Base-by-base conservation (phyloP, 805 yeast species). In the Yarrowia porcina region DNA sequence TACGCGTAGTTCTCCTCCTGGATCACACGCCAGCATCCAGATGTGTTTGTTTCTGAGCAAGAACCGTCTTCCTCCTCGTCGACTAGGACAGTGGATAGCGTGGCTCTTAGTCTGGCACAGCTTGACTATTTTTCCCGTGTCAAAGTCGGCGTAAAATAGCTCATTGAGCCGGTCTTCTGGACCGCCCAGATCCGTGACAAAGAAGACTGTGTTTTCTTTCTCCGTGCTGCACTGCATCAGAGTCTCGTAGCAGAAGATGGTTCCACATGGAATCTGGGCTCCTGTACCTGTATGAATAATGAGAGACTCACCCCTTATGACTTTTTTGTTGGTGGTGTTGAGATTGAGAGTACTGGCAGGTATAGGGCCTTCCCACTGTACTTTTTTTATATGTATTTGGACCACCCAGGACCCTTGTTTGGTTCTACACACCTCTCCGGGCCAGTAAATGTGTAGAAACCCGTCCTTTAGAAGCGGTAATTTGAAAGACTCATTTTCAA, bases 161-260 rank as follows among this genome's bases (percentile, higher is more conserved):
- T 32, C 56, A 10, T 49, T 49, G 7, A 49, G 8, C 4, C 39
- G 38, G 18, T 49, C 56, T 32, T 49, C 39, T 20, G 39, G 39
- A 6, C 39, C 56, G 18, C 30, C 39, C n/a, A 49, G 30, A n/a
- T 49, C 56, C 9, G 56, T 21, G 12, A 49, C 56, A 15, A 49
- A 49, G n/a, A 49, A 49, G 13, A 49, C 39, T 3, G 13, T 17
- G 17, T 8, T 12, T 15, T 49, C 56, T 27, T n/a, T 13, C 38
- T 49, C 56, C 2, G 56, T 32, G 56, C 39, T 32, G 30, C 56
- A 32, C 30, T 49, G 56, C 56, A 49, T 49, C 20, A 49, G 28
- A 4, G 39, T 49, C 56, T 49, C 56, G 27, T 49, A 49, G 39
- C 28, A 33, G 39, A 49, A 49, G 13, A 49, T 49, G 30, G 56